Conservation (phyloP, 208 protist species). For the Leishmania aethiopica region DNA sequence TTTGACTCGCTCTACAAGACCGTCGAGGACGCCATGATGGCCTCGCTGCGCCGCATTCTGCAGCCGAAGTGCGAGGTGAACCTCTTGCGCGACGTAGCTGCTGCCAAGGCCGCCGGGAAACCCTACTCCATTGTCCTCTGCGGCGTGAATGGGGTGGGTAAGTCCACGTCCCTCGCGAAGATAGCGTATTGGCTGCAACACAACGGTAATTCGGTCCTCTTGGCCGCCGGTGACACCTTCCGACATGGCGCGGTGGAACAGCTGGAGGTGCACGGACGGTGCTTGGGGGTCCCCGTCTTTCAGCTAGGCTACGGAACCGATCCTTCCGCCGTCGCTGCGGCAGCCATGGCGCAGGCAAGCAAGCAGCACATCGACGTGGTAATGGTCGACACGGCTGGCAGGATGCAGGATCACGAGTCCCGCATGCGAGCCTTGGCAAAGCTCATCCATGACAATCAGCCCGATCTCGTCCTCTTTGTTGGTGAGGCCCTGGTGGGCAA, state of each 20-base stretch:
- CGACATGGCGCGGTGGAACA: conserved; percentile 99
- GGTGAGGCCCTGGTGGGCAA: conserved; percentile 99
- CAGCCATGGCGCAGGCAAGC: conserved; percentile 92
- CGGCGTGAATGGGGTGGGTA: conserved; percentile 99
- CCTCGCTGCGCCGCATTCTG: conserved; percentile 94
- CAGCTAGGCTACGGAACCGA: conserved; percentile 98
- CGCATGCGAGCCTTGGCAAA: conserved; percentile 99
- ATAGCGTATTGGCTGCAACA: conserved; percentile 96
- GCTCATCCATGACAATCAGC: conserved; percentile 97
- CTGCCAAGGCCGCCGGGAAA: conserved; percentile 59
- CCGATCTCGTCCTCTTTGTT: conserved; percentile 99
- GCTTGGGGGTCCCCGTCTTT: conserved; percentile 95
- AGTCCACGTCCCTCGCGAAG: conserved; percentile 99
- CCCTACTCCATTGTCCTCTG: conserved; percentile 98
- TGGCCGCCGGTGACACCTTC: conserved; percentile 99
- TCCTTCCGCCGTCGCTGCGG: conserved; percentile 92
- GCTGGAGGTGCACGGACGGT: conserved; percentile 95
- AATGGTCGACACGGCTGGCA: conserved; percentile 99
- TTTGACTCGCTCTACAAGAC: conserved; percentile 88
- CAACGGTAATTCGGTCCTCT: conserved; percentile 92
- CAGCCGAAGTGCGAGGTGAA: conserved; percentile 96
- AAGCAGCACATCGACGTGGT: conserved; percentile 95
- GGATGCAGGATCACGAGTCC: conserved; percentile 99
- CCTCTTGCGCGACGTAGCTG: conserved; percentile 93
- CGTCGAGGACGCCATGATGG: conserved; percentile 87